Conservation (phyloP, 768 basidiomycete species). For the Rhizopogon vinicolor region DNA sequence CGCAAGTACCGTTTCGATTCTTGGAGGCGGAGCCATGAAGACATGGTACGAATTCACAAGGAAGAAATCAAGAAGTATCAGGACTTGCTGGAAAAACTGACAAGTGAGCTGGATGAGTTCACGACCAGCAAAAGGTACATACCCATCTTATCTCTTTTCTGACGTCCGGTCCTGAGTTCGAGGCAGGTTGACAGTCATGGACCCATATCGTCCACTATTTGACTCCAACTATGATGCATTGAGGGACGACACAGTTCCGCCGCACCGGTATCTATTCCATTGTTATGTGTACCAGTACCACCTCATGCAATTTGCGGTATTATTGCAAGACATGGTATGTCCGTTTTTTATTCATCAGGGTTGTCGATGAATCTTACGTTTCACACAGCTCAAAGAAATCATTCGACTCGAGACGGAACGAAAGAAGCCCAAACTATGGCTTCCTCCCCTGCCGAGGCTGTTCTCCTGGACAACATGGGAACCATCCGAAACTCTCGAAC, state of each 20-base stretch:
- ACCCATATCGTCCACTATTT: constrained; percentile 56
- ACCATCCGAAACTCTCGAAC: constrained; percentile 36
- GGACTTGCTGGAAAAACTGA: constrained; percentile 32
- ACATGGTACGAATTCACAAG: constrained; percentile 25
- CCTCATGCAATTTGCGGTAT: constrained; percentile 32
- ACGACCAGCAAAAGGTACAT: constrained; percentile 45
- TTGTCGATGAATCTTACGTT: neutral
- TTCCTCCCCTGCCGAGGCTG: constrained; percentile 38
- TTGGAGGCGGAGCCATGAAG: constrained; percentile 26
- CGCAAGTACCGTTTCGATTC: constrained; percentile 33
- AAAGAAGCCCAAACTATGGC: constrained; percentile 46
- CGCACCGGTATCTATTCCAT: constrained; percentile 69
- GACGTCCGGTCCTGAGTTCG: neutral
- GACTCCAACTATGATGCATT: constrained; percentile 27
- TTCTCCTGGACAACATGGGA: constrained; percentile 44
- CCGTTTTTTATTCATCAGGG: neutral
- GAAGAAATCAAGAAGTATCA: constrained; percentile 34
- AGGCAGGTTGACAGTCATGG: constrained; percentile 45
- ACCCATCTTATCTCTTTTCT: neutral
- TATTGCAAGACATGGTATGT: constrained; percentile 32
- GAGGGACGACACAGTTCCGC: constrained; percentile 38
- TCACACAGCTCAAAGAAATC: constrained; percentile 50
- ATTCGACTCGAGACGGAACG: constrained; percentile 49
- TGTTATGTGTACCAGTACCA: constrained; percentile 70
- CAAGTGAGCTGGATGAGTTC: constrained; percentile 40